phyloP scores from a whole-genome alignment of 2,329 filamentous ascomycete species.

The Colletotrichum ledebouriae region DNA sequence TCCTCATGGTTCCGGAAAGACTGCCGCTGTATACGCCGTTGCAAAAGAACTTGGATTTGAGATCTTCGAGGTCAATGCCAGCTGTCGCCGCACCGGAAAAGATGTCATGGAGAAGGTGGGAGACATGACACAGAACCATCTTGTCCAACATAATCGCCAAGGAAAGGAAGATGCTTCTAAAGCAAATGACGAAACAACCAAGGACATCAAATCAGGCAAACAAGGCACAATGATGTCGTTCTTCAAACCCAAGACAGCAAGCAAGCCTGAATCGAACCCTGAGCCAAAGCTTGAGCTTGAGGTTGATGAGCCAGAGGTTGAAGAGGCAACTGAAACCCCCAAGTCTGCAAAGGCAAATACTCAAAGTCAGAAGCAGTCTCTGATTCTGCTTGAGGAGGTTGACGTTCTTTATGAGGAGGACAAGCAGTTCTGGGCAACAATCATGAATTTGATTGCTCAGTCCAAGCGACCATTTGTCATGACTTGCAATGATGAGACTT shows the following conservation, averaged over 20 bases:
- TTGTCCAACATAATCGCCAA: conserved; percentile 72
- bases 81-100: conserved; percentile 85
- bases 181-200: conserved; percentile 62
- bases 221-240: conserved; percentile 87
- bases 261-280: conserved; percentile 45
- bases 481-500: conserved; percentile 92
- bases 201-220: conserved; percentile 75
- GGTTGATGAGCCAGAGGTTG: conserved; percentile 15
- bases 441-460: conserved; percentile 81
- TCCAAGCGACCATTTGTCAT: conserved; percentile 94
- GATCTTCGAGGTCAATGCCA: conserved; percentile 93
- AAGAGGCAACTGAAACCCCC: conserved; percentile 14
- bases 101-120: conserved; percentile 93
- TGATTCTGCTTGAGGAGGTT: conserved; percentile 94
- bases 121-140: conserved; percentile 96
- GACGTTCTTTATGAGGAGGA: conserved; percentile 96
- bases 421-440: conserved; percentile 91
- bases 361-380: conserved; percentile 83
- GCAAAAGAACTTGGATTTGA: conserved; percentile 94
- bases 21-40: conserved; percentile 89
- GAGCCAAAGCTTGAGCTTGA: conserved; percentile 44
- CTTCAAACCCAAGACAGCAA: conserved; percentile 71
- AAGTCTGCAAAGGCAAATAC: conserved; percentile 52
- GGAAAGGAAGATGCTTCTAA: conserved; percentile 50
- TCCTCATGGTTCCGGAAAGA: conserved; percentile 91